Conservation (phyloP, 768 basidiomycete genomes). For the Lyophyllum shimeji region DNA sequence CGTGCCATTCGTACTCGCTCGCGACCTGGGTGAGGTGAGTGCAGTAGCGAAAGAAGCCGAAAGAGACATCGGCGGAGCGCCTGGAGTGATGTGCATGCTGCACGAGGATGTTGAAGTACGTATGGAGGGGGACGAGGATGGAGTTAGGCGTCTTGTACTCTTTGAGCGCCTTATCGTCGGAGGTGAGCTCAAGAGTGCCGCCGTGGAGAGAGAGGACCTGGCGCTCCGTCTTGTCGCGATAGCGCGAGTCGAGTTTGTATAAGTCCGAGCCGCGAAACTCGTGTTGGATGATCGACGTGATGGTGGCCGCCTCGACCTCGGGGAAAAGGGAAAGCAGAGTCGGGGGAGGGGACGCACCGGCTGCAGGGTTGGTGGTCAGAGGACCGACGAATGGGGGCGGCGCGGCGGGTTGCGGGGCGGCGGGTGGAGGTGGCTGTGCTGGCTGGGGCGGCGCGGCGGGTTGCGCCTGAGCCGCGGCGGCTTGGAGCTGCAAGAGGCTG, state of each 20-base stretch:
- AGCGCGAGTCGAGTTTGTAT: not conserved
- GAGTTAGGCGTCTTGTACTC: slow-evolving; percentile 2
- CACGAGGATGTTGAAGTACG: not conserved
- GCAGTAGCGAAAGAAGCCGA: not conserved
- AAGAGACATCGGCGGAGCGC: not conserved
- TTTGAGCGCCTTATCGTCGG: not conserved
- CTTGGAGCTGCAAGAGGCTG: not conserved
- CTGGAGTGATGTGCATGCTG: not conserved
- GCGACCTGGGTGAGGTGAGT: not conserved
- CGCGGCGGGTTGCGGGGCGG: no score
- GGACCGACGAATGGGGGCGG: not conserved
- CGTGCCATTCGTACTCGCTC: not conserved
- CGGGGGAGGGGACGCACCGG: not conserved
- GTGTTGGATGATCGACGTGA: not conserved
- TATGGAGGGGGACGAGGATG: not conserved
- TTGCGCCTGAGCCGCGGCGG: no score
- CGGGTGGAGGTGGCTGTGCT: no score
- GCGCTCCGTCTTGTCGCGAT: not conserved
- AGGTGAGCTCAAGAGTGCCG: not conserved
- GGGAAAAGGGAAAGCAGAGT: slow-evolving; percentile 1
- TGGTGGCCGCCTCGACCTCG: not conserved
- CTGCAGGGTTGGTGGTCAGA: not conserved
- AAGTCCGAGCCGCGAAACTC: not conserved
- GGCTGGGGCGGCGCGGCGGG: no score
- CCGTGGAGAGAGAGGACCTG: not conserved